Conservation (phyloP, 2,329 filamentous ascomycete genomes). For the Diaporthe citri region DNA sequence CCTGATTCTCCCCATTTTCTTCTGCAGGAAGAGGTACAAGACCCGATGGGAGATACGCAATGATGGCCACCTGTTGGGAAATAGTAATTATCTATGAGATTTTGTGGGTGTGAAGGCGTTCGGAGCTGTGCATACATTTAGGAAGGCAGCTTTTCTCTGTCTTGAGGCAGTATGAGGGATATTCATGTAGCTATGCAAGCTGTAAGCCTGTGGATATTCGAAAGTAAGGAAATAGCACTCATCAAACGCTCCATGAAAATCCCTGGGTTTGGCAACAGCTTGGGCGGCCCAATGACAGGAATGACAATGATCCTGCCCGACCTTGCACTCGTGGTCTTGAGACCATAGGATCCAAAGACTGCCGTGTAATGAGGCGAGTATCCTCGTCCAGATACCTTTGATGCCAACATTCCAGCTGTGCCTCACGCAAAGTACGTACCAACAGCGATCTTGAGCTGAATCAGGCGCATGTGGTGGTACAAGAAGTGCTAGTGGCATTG, state of each 20-base stretch:
- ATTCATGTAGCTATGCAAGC: background rate
- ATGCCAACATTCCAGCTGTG: background rate
- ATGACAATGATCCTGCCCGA: background rate
- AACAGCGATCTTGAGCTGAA: background rate
- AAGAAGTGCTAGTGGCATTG: background rate
- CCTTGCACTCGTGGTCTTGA: background rate
- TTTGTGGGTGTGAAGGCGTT: background rate
- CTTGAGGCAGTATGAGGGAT: background rate
- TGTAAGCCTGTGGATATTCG: background rate
- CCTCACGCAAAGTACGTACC: background rate
- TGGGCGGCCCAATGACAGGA: too few relatives aligned
- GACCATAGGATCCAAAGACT: background rate
- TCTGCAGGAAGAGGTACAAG: slow-evolving; percentile 4
- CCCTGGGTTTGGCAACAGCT: too few relatives aligned
- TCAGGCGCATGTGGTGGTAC: background rate
- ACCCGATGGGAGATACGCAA: background rate
- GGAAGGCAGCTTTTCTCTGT: background rate
- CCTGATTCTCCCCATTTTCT: background rate
- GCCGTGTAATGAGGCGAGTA: background rate
- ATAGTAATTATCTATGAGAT: background rate
- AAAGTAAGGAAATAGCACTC: background rate
- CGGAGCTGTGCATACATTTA: background rate
- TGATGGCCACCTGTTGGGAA: background rate
- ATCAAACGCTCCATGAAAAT: too few relatives aligned
- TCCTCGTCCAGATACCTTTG: too few relatives aligned